Evolutionary conservation across 345 rosid genomes (phyloP).

Genomic region (Salix arbutifolia): DNA sequence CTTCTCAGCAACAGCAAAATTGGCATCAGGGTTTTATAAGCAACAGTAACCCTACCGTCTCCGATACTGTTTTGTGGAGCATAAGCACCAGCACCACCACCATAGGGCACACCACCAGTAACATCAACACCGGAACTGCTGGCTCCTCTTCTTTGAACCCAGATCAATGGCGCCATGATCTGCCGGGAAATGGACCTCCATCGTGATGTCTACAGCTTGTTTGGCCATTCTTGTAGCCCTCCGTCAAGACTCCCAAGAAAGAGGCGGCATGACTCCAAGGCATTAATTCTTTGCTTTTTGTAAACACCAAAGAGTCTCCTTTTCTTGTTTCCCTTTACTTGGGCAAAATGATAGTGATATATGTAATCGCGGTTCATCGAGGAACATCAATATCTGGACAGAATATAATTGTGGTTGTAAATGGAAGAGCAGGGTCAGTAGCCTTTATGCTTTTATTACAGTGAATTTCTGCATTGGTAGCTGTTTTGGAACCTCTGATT

Average conservation of each 20-base stretch:
- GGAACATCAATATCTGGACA: constrained; percentile 1
- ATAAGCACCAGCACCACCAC: constrained; percentile 17
- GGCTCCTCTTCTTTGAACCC: constrained; percentile 30
- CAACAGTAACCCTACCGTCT: constrained; percentile 20
- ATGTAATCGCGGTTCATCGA: not conserved
- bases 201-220: constrained; percentile 14
- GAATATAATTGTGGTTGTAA: constrained; percentile 11
- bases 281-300: constrained; percentile 9
- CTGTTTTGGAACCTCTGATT: constrained; percentile 5
- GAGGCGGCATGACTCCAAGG: not conserved
- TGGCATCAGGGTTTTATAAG: constrained; percentile 29
- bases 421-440: constrained; percentile 18
- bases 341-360: not conserved
- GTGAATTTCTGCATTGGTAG: constrained; percentile 12
- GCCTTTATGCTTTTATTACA: constrained; percentile 14
- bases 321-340: constrained; percentile 5
- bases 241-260: not conserved
- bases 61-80: constrained; percentile 35
- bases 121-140: not conserved
- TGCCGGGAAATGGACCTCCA: constrained; percentile 33
- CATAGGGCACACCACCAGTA: constrained; percentile 5
- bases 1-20: constrained; percentile 24
- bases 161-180: constrained; percentile 31
- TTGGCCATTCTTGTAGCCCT: not conserved
- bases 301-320: constrained; percentile 5